Conservation (phyloP, 192 early-diverging fungal species). For the Coemansia guatemalensis region DNA sequence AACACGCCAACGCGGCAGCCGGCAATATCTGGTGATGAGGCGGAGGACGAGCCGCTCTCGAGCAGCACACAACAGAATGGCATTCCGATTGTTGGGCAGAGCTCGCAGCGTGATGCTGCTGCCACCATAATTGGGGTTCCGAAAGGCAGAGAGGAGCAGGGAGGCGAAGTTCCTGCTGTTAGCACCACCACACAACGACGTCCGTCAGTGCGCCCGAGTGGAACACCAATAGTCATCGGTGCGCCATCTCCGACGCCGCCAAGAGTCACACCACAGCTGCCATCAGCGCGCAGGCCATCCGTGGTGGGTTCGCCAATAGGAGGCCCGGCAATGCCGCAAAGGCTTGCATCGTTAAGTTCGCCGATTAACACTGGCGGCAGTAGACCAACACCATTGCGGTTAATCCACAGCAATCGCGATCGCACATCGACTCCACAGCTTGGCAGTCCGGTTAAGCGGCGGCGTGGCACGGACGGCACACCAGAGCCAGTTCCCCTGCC, state of each 20-base stretch:
- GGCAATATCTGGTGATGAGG: constrained; percentile 2
- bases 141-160: background rate
- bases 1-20: background rate
- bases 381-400: background rate
- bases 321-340: constrained; percentile 1
- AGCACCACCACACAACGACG: constrained; percentile 1
- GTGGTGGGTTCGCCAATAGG: background rate
- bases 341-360: constrained; percentile 41
- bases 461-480: constrained; percentile 19
- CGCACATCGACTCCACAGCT: constrained; percentile 1
- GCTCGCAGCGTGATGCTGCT: background rate
- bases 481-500: constrained; percentile 24
- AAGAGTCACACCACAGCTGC: background rate
- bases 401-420: background rate
- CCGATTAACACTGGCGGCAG: background rate
- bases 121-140: constrained; percentile 6
- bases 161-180: background rate
- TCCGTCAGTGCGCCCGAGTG: background rate
- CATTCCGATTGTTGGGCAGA: constrained; percentile 14
- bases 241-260: background rate
- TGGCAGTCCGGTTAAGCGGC: constrained; percentile 18
- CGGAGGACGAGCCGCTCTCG: constrained; percentile 9
- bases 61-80: constrained; percentile 9
- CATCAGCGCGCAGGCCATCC: constrained; percentile 3
- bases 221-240: constrained; percentile 21